Conservation (phyloP, 495 filamentous ascomycete species). For the Penicillium angulare region DNA sequence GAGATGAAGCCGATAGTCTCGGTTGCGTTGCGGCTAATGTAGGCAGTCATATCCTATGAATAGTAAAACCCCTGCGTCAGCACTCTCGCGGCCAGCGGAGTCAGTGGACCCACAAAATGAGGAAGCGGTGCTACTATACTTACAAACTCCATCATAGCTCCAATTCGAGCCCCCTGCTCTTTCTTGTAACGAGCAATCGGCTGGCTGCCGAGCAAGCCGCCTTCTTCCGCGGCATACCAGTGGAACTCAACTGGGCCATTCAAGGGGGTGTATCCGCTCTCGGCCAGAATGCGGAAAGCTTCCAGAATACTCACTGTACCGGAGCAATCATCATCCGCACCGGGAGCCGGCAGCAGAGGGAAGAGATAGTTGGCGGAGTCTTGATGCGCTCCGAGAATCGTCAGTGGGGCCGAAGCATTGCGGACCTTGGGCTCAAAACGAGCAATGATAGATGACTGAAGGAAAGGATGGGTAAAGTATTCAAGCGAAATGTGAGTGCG, state of each 20-base stretch:
- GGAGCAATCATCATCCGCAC: conserved; percentile 14
- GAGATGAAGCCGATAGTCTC: conserved; percentile 14
- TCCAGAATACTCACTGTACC: conserved; percentile 15
- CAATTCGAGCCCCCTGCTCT: conserved; percentile 7
- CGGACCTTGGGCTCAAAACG: conserved; percentile 15
- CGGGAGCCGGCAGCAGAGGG: conserved; percentile 12
- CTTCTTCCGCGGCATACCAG: conserved; percentile 17
- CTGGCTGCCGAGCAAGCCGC: conserved; percentile 13
- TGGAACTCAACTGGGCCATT: conserved; percentile 15
- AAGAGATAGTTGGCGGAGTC: conserved; percentile 18
- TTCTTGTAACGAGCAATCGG: conserved; percentile 11
- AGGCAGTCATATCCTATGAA: conserved; percentile 13
- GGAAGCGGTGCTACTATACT: not conserved
- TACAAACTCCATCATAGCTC: conserved; percentile 17
- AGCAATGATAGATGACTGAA: conserved; percentile 13
- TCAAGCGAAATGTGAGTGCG: conserved; percentile 15
- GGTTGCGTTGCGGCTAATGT: conserved; percentile 8
- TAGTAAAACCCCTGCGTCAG: no score
- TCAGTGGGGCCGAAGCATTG: conserved; percentile 10
- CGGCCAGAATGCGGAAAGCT: conserved; percentile 11
- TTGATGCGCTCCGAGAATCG: conserved; percentile 12
- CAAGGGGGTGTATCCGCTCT: conserved; percentile 6
- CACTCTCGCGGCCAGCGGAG: no score
- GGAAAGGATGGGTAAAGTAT: conserved; percentile 15
- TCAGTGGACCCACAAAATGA: not conserved